phyloP scores from a whole-genome alignment of 345 rosid species.

The Eucalyptus sideroxylon region DNA sequence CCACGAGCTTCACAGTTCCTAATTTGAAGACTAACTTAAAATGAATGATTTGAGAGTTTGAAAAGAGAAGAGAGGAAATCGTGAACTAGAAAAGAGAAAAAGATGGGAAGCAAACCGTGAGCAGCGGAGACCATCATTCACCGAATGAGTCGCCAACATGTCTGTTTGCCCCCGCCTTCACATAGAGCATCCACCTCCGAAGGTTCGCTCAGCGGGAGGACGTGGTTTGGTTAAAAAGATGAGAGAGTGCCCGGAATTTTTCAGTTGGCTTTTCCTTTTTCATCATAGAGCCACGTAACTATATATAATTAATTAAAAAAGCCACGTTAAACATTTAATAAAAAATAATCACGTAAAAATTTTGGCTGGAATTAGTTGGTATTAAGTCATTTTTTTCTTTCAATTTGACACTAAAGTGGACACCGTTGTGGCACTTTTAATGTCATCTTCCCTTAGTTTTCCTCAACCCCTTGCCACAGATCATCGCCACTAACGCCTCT shows the following conservation, averaged over 20 bases:
- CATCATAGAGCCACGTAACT: neutral
- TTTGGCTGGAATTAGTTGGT: rapidly evolving
- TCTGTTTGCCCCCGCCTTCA: too few relatives aligned
- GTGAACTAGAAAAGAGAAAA: rapidly evolving
- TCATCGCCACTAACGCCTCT: neutral
- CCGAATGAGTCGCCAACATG: too few relatives aligned
- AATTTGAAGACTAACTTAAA: too few relatives aligned
- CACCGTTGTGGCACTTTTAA: rapidly evolving
- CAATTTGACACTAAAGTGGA: neutral
- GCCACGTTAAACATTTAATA: too few relatives aligned
- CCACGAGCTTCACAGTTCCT: too few relatives aligned
- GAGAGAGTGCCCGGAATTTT: neutral
- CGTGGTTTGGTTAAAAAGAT: neutral
- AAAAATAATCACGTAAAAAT: too few relatives aligned
- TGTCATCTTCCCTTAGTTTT: neutral
- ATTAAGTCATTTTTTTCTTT: neutral
- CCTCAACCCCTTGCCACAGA: rapidly evolving
- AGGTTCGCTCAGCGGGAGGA: neutral
- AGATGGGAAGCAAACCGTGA: too few relatives aligned
- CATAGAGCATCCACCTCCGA: too few relatives aligned
- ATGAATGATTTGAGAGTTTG: too few relatives aligned
- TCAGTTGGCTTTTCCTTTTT: neutral
- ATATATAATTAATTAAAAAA: too few relatives aligned
- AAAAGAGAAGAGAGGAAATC: too few relatives aligned
- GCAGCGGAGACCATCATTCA: too few relatives aligned